Percentiles rank a stretch among this genome's conserved stretches.
Conservation (phyloP, 2,329 filamentous ascomycete genomes). For the Colletotrichum neosansevieriae region DNA sequence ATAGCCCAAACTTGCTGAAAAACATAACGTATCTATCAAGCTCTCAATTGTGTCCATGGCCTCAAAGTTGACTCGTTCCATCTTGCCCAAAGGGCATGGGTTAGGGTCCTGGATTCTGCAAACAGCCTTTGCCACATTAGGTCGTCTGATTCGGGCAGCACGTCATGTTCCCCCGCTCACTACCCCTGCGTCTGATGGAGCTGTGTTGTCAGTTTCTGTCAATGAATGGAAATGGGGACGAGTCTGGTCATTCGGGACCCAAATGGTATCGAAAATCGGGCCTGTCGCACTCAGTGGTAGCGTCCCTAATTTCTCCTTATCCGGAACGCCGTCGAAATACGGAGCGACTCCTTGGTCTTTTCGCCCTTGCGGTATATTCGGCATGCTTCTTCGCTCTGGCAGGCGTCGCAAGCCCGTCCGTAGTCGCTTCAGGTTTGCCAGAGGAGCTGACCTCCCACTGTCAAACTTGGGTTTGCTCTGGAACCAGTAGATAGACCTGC, state of each 20-base stretch:
- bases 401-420: too few species aligned
- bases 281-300: background rate
- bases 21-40: too few species aligned
- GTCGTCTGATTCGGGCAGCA: background rate
- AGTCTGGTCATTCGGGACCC: background rate
- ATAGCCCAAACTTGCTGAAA: too few species aligned
- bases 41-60: too few species aligned
- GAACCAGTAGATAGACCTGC: background rate
- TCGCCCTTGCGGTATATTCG: background rate
- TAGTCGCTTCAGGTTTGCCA: background rate
- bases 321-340: background rate
- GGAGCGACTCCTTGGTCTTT: background rate
- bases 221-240: background rate
- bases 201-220: background rate
- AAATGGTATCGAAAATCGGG: background rate
- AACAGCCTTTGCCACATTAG: background rate
- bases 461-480: background rate
- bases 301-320: background rate
- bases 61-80: background rate
- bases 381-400: conserved; percentile 2
- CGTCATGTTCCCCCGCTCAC: background rate
- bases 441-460: background rate
- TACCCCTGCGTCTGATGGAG: background rate
- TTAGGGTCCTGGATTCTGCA: background rate
- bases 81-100: background rate